Evolutionary conservation across 2,329 filamentous ascomycete genomes (phyloP), one percentile per base, ranked within the genome.

Genomic region (Neocatenulostroma microsporum): DNA sequence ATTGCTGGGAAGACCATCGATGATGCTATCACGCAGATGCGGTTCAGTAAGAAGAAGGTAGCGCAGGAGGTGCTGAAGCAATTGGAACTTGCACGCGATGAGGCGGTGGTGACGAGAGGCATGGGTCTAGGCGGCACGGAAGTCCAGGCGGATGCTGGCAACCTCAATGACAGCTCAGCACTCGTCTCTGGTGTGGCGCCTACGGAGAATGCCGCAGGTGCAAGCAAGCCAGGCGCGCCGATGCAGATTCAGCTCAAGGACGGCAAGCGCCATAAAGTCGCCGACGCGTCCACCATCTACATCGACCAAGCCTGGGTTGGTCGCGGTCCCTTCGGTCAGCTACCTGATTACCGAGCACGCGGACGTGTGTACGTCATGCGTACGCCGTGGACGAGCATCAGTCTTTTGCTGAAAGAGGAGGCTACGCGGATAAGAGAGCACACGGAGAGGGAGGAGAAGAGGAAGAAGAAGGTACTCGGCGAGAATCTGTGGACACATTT

Each of bases 301-400:
- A 74, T 98, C 49, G 82, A 87, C 37, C 78, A 96, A 64, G 86
- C 88, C 4, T 98, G 89, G 89, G 86, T 94, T 29, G 85, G 84
- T 37, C 80, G 82, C 46, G 84, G 85, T 0, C 69, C 72, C 1
- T 81, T 70, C 60, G 73, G 74, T 18, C 65, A 63, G 41, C 67
- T 69, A 29, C 66, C 75, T 5, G 82, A 88, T 49, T 82, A 80
- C 61, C 79, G 89, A 45, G 87, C 86, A 3, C 74, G 84, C 56
- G 86, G 86, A 21, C 70, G 74, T 39, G 74, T 81, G 46, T 75
- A 83, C 52, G 61, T 76, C 21, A 70, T 91, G 61, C 70, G 70
- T 38, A 79, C 79, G 47, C 85, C 85, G 1, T 75, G 78, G 48
- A 85, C 89, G 20, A 78, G 83, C 86, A 65, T 67, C 80, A 78